Evolutionary conservation across 306 rosid species (phyloP).

Genomic region (Abrus precatorius): DNA sequence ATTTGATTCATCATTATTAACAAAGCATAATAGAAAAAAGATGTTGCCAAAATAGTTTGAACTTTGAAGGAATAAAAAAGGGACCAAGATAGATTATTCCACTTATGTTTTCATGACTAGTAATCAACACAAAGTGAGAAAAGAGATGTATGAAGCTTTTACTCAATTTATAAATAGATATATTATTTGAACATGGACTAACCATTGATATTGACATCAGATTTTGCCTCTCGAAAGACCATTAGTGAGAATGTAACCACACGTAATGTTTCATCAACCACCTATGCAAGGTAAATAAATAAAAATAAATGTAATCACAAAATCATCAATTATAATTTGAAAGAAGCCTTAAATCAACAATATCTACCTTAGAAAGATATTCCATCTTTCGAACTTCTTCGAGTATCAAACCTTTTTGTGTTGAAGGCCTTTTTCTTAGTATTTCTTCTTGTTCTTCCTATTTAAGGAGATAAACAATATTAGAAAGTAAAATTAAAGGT

Average conservation of each 20-base stretch:
- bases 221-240: slow-evolving; percentile 76
- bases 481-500: slow-evolving; percentile 1
- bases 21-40: too few species aligned
- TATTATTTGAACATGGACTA: slow-evolving; percentile 39
- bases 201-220: slow-evolving; percentile 73
- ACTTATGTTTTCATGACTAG: neutral
- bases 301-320: neutral
- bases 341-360: neutral
- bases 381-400: slow-evolving; percentile 75
- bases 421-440: slow-evolving; percentile 61
- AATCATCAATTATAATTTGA: neutral
- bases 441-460: slow-evolving; percentile 82
- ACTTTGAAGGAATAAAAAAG: too few species aligned
- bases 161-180: neutral
- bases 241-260: slow-evolving; percentile 66
- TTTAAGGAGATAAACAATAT: neutral
- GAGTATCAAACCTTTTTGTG: slow-evolving; percentile 66
- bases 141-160: neutral
- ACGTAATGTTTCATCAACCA: slow-evolving; percentile 80
- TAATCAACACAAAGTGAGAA: slow-evolving; percentile 57
- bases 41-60: too few species aligned
- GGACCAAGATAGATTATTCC: neutral
- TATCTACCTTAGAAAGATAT: slow-evolving; percentile 71
- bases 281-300: slow-evolving; percentile 49
- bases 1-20: neutral